Percentiles rank a stretch among this genome's conserved stretches.
phyloP scores from a whole-genome alignment of 2,329 filamentous ascomycete genomes.

The Fusarium chlamydosporum region DNA sequence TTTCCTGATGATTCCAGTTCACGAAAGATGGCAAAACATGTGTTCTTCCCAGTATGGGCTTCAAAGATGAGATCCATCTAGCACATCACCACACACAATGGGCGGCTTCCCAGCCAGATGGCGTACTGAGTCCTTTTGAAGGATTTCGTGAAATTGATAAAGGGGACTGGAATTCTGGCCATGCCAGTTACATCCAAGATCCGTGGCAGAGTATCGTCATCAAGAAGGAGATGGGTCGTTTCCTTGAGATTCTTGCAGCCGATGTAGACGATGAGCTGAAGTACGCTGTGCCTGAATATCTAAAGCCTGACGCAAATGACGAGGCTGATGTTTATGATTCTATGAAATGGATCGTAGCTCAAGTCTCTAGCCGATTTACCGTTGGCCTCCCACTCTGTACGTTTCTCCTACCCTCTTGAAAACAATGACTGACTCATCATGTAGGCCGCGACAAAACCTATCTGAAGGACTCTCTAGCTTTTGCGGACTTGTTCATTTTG shows the following conservation, averaged over 20 bases:
- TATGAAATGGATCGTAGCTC: conserved; percentile 52
- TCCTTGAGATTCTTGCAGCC: conserved; percentile 53
- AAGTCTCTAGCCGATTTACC: conserved; percentile 53
- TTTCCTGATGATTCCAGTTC: conserved; percentile 44
- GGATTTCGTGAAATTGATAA: conserved; percentile 59
- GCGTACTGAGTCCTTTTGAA: conserved; percentile 52
- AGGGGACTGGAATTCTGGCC: conserved; percentile 57
- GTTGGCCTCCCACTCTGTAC: conserved; percentile 53
- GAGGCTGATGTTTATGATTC: conserved; percentile 53
- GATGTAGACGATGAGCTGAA: conserved; percentile 56
- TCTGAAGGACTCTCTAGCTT: conserved; percentile 48
- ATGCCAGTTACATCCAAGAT: conserved; percentile 54
- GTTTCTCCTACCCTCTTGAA: neutral
- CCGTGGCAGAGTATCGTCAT: conserved; percentile 56
- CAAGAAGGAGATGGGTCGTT: conserved; percentile 55
- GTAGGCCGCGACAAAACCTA: conserved; percentile 55
- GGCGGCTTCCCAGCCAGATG: conserved; percentile 58
- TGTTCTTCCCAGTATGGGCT: conserved; percentile 58
- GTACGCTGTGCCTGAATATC: conserved; percentile 52
- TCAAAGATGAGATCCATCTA: conserved; percentile 59
- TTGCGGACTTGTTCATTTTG: conserved; percentile 53
- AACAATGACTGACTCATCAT: neutral
- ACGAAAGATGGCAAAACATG: conserved; percentile 59
- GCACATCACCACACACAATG: conserved; percentile 58
- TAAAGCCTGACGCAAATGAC: conserved; percentile 49